A percentile compares a stretch with the other conserved stretches of the same genome.
Conservation (phyloP, 345 rosid species). For the Rhodamnia argentea region DNA sequence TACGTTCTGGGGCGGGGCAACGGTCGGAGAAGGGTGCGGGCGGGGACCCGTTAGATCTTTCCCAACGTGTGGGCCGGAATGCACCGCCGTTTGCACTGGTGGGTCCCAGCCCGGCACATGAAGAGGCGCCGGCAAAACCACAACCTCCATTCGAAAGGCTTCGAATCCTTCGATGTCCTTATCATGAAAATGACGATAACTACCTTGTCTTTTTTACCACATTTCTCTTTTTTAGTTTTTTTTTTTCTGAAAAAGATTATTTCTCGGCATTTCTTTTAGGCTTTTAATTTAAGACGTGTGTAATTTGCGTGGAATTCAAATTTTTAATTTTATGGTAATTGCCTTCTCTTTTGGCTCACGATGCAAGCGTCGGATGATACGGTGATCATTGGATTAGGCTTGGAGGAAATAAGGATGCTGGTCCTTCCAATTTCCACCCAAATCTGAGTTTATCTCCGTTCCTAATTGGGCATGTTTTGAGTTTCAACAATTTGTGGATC, state of each 20-base stretch:
- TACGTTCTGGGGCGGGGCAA: not conserved
- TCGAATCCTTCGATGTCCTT: not conserved
- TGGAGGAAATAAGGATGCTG: not conserved
- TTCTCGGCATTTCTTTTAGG: not conserved
- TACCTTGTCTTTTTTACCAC: not conserved
- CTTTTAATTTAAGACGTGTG: not conserved
- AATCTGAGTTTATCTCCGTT: not conserved
- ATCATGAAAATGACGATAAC: not conserved
- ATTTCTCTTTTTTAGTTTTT: not conserved
- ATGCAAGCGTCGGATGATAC: not conserved
- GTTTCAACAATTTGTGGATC: not conserved
- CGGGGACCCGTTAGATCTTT: slow-evolving; percentile 1
- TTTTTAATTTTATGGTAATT: not conserved
- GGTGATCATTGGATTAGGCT: fast-evolving
- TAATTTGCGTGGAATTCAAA: not conserved
- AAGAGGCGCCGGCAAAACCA: not conserved
- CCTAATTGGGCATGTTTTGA: not conserved
- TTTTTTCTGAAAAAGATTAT: no score
- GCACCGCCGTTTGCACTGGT: not conserved
- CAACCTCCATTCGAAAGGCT: not conserved
- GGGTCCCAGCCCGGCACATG: not conserved
- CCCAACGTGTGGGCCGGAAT: slow-evolving; percentile 9
- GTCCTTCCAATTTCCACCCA: not conserved
- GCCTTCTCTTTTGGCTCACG: not conserved
- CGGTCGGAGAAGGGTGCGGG: not conserved